Evolutionary conservation across 805 yeast genomes (phyloP), one percentile per base, ranked within the genome.

Genomic region (Candida mattraensis): DNA sequence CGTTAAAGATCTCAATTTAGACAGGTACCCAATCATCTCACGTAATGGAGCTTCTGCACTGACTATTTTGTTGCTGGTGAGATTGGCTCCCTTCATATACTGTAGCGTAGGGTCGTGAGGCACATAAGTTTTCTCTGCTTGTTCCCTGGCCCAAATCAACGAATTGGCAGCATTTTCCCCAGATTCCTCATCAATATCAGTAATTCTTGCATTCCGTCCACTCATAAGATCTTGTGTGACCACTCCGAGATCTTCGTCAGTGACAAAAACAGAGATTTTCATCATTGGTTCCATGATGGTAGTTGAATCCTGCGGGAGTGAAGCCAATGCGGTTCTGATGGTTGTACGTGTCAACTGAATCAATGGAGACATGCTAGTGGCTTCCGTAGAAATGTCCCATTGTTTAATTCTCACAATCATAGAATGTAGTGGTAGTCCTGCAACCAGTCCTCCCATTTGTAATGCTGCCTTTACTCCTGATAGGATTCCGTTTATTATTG

Each of bases 11-110:
- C 98, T 65, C 29, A 93, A 64, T 42, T 75, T 76, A 8, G 80
- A 77, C 40, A 87, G 69, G 57, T 93, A 93, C 0, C 97, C 96
- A 30, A 88, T 75, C 96, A 93, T 88, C 42, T 83, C 94, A 42
- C 81, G 72, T 54, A 93, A 66, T 3, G 99, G 97, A 0, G 88
- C 89, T 33, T 72, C 75, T 0, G 96, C 96, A n/a, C 66, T 66
- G 21, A 93, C 75, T 6, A 73, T 61, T 60, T 86, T 75, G 45
- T 68, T 78, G 15, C 61, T 63, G 0, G 45, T 31, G 7, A 56
- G 34, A 14, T 51, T 42, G 3, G 45, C 42, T 6, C 33, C 21
- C 28, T 61, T 58, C 23, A 53, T 44, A 36, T 59, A 55, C 31
- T 54, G 64, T 58, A 76, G 51, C 0, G 88, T 82, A n/a, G 76